Percentiles rank a stretch among this genome's conserved stretches.
phyloP scores from a whole-genome alignment of 371 early-diverging fungal species.

The Mycotypha africana region DNA sequence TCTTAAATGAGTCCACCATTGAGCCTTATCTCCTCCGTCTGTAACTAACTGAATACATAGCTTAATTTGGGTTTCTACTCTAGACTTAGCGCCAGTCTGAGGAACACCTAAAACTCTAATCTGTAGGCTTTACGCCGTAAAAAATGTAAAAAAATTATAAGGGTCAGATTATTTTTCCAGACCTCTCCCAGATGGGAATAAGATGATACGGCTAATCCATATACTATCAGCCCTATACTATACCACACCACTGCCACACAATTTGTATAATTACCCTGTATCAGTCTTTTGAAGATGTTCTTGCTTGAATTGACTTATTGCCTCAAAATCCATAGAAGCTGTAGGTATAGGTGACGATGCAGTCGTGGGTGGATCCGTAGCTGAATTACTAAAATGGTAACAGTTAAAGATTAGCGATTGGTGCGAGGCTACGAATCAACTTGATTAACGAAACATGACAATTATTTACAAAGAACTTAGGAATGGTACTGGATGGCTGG shows the following conservation, averaged over 20 bases:
- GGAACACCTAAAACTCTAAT: constrained; percentile 74
- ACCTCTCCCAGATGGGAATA: no score
- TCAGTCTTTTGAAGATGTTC: constrained; percentile 1
- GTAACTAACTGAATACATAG: constrained; percentile 81
- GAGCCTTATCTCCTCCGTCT: constrained; percentile 72
- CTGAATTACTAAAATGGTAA: constrained; percentile 1
- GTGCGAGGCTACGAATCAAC: no score
- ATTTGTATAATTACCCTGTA: no score
- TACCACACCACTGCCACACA: no score
- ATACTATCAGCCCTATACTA: constrained; percentile 7
- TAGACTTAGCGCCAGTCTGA: constrained; percentile 77
- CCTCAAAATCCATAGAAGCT: constrained; percentile 7
- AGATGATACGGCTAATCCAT: neutral
- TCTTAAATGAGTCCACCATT: constrained; percentile 78
- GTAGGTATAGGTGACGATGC: constrained; percentile 4
- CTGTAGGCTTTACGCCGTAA: no score
- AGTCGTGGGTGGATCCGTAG: constrained; percentile 3
- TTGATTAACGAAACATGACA: no score
- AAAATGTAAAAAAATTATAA: no score
- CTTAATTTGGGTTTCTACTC: constrained; percentile 94
- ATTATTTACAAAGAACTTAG: constrained; percentile 27
- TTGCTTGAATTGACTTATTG: constrained; percentile 11
- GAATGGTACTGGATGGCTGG: constrained; percentile 33
- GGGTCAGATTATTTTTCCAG: no score
- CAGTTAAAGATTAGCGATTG: neutral